Percentiles rank a stretch among this genome's conserved stretches.
phyloP scores from a whole-genome alignment of 306 rosid species.

The Prunus persica region Prunus_persica_NCBIv2 NC_034012.1:357001-357500 shows the following conservation, averaged over 20 bases:
- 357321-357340: not conserved
- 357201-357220: not conserved
- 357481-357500: constrained; percentile 24
- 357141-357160: not conserved
- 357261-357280: not conserved
- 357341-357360: constrained; percentile 26
- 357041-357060: constrained; percentile 42
- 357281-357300: not conserved
- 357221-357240: not conserved
- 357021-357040: constrained; percentile 66
- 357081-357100: not conserved
- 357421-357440: constrained; percentile 45
- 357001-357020: constrained; percentile 55
- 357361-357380: constrained; percentile 76
- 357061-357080: constrained; percentile 8
- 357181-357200: not conserved
- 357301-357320: not conserved
- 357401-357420: constrained; percentile 59
- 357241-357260: not conserved
- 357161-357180: not conserved
- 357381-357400: constrained; percentile 61
- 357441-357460: constrained; percentile 33
- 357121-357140: not conserved
- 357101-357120: not conserved
- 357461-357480: constrained; percentile 60